A percentile compares a stretch with the other conserved stretches of the same genome.
Conservation (phyloP, 2,329 filamentous ascomycete genomes). For the Epichloe elymi region DNA sequence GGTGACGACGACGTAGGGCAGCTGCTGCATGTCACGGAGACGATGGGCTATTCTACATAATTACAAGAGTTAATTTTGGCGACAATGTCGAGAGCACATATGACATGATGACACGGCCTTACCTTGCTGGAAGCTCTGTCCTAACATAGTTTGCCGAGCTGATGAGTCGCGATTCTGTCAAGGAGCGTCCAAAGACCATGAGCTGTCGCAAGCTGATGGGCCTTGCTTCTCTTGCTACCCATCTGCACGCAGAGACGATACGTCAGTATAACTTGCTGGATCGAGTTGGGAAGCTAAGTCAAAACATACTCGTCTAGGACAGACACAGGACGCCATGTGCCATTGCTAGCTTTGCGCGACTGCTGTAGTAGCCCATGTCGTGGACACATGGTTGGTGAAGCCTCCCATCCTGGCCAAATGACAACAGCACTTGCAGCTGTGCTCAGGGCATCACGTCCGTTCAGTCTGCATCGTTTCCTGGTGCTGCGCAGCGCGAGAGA, state of each 20-base stretch:
- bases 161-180: slow-evolving; percentile 80
- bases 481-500: slow-evolving; percentile 32
- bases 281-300: neutral
- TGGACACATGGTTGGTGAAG: neutral
- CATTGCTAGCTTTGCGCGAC: slow-evolving; percentile 13
- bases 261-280: slow-evolving; percentile 5
- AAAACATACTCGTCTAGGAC: slow-evolving; percentile 48
- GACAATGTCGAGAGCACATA: neutral
- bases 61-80: neutral
- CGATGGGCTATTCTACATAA: slow-evolving; percentile 67
- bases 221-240: slow-evolving; percentile 81
- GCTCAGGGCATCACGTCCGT: slow-evolving; percentile 9
- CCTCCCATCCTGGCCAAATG: neutral
- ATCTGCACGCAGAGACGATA: slow-evolving; percentile 38
- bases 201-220: slow-evolving; percentile 95
- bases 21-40: slow-evolving; percentile 89
- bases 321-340: slow-evolving; percentile 49
- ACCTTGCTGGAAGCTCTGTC: slow-evolving; percentile 52
- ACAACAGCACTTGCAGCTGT: slow-evolving; percentile 4
- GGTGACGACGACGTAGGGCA: slow-evolving; percentile 92
- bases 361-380: slow-evolving; percentile 4
- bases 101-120: neutral
- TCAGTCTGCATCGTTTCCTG: slow-evolving; percentile 27
- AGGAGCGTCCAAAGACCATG: slow-evolving; percentile 89
- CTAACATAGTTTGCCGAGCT: slow-evolving; percentile 97